These are phyloP conservation scores for Phytophthora sojae DNA, from an alignment of 352 stramenopile genomes.

Conservation along the genomic window DNA sequence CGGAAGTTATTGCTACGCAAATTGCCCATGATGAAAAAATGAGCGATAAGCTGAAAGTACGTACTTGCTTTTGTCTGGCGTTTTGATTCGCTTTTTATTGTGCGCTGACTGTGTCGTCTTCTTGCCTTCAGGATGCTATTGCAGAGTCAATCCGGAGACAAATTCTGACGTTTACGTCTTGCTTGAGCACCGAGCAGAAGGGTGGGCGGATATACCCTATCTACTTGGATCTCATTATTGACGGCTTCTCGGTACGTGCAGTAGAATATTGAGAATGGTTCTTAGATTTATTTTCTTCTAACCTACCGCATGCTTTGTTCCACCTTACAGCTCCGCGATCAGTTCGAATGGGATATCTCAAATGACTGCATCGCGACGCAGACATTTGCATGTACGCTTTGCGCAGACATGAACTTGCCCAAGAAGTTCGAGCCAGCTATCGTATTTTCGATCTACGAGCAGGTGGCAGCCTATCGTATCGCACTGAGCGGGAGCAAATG, in stretches of 20 bases:
- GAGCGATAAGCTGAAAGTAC: conserved; percentile 50
- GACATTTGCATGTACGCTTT: conserved; percentile 63
- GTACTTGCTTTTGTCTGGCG: neutral
- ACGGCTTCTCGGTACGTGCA: conserved; percentile 61
- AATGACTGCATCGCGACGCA: conserved; percentile 57
- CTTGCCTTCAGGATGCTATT: conserved; percentile 54
- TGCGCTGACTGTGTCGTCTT: conserved; percentile 1
- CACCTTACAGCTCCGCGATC: conserved; percentile 65
- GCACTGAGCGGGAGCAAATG: conserved; percentile 57
- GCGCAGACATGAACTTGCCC: conserved; percentile 65
- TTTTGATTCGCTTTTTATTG: neutral
- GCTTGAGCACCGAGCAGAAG: conserved; percentile 30
- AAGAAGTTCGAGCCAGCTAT: conserved; percentile 65
- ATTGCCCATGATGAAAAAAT: conserved; percentile 75
- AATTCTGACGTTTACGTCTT: conserved; percentile 67
- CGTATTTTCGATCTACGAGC: conserved; percentile 78
- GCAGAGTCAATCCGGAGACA: conserved; percentile 78
- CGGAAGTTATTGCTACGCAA: conserved; percentile 61
- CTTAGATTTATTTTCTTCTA: neutral
- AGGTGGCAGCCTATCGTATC: conserved; percentile 72
- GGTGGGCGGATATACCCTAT: conserved; percentile 64
- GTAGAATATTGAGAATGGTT: no score
- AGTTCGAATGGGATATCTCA: conserved; percentile 84
- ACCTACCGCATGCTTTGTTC: neutral
- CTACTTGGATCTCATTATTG: conserved; percentile 76